Evolutionary conservation across 1,284 basidiomycete species (phyloP), one percentile per base, ranked within the genome.

Genomic region (Agroathelia rolfsii): DNA sequence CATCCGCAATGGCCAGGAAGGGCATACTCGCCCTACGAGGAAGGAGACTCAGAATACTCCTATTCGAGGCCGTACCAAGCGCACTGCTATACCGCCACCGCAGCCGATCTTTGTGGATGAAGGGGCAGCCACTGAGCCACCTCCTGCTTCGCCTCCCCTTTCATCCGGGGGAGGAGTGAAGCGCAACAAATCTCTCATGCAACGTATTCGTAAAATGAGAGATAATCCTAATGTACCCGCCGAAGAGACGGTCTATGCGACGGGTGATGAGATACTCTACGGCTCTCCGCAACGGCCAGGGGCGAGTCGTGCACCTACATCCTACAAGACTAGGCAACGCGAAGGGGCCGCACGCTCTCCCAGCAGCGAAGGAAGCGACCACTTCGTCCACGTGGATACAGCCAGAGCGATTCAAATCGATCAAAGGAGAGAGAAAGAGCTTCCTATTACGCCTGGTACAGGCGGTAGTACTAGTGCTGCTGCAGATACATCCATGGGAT

Each of bases 121-220:
- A 18, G 49, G 30, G 56, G 50, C 34, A 51, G 51, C 32, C 41
- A n/a, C n/a, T n/a, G n/a, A n/a, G n/a, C 41, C 17, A 36, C 52
- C 22, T 40, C 54, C 30, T 38, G 52, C 38, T 52, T 56, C 30
- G 45, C 57, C 54, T 32, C 65, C 52, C 31, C 46, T 53, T 37
- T 63, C 51, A 25, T 64, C 61, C 18, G 55, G 59, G 9, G 62
- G 56, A 17, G 52, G 51, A 20, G 73, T 80, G 6, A 80, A 78
- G 51, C 76, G 84, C 27, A 73, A 71, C 45, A 84, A 76, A 52
- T 85, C 82, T 9, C 60, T 87, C 41, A 85, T 87, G 72, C 78
- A 85, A 32, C 77, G 83, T 39, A 81, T 87, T 46, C 76, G 80
- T 39, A 82, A 76, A 56, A 83, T 85, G 78, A 77, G 83, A 26